Evolutionary conservation across 805 yeast genomes (phyloP).

Genomic region (Saturnispora diversa): DNA sequence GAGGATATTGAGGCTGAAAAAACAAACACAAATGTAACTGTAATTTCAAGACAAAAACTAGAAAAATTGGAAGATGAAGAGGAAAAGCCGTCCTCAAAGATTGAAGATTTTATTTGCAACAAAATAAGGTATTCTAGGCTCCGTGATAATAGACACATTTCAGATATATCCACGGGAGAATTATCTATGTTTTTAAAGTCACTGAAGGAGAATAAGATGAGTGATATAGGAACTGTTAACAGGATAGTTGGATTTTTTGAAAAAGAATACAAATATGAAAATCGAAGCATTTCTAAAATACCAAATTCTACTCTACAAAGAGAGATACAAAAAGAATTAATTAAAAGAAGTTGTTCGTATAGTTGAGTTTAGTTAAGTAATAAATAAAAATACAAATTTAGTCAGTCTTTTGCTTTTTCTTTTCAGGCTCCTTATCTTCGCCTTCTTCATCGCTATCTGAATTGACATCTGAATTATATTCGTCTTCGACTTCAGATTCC

Average conservation of each 20-base stretch:
- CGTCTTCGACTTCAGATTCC: slow-evolving; percentile 66
- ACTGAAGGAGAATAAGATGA: not conserved
- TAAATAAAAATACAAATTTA: no score
- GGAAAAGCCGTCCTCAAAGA: no score
- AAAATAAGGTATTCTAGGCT: no score
- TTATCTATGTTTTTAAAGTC: no score
- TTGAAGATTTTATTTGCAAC: no score
- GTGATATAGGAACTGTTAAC: not conserved
- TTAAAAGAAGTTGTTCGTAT: slow-evolving; percentile 7
- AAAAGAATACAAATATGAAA: not conserved
- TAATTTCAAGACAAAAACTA: no score
- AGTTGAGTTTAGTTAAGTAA: no score
- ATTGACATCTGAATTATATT: slow-evolving; percentile 23
- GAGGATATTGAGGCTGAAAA: slow-evolving; percentile 9
- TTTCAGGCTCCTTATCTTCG: slow-evolving; percentile 36
- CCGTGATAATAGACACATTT: no score
- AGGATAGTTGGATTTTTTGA: slow-evolving; percentile 10
- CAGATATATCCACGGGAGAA: no score
- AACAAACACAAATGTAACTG: not conserved
- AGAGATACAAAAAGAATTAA: slow-evolving; percentile 7
- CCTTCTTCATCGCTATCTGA: slow-evolving; percentile 7
- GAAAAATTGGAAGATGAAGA: no score
- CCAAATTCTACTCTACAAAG: slow-evolving; percentile 7
- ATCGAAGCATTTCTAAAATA: slow-evolving; percentile 9
- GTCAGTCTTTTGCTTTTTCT: slow-evolving; percentile 16